phyloP scores from a whole-genome alignment of 495 filamentous ascomycete genomes.

The Rusavskia elegans region DNA sequence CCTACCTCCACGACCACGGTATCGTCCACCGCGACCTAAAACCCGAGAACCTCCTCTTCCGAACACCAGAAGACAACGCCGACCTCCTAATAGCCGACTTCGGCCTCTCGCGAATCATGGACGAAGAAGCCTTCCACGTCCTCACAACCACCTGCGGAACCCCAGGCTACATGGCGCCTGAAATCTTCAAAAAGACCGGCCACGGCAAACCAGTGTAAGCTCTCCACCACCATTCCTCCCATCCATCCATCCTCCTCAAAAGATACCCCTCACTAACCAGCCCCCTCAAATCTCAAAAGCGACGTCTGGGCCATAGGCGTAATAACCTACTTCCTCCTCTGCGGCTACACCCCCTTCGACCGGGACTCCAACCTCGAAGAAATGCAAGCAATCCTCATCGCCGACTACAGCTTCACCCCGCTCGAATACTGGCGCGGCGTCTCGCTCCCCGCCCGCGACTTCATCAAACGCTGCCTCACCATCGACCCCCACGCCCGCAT shows the following conservation, averaged over 20 bases:
- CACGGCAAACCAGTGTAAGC: slow-evolving; percentile 67
- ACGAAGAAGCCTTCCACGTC: slow-evolving; percentile 97
- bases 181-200: slow-evolving; percentile 66
- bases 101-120: slow-evolving; percentile 88
- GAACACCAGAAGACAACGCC: slow-evolving; percentile 40
- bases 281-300: slow-evolving; percentile 19
- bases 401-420: slow-evolving; percentile 93
- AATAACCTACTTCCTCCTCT: slow-evolving; percentile 91
- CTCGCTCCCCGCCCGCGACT: slow-evolving; percentile 69
- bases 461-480: slow-evolving; percentile 78
- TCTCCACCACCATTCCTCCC: neutral
- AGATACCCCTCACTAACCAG: slow-evolving; percentile 1
- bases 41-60: slow-evolving; percentile 37
- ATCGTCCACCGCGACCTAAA: slow-evolving; percentile 85
- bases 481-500: slow-evolving; percentile 74
- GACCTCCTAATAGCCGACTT: slow-evolving; percentile 92
- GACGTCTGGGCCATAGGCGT: slow-evolving; percentile 72
- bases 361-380: slow-evolving; percentile 94
- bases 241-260: neutral
- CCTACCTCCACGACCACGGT: slow-evolving; percentile 94
- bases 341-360: slow-evolving; percentile 97
- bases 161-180: slow-evolving; percentile 87
- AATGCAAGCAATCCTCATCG: slow-evolving; percentile 95
- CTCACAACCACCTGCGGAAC: slow-evolving; percentile 95
- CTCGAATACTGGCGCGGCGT: slow-evolving; percentile 93